These are phyloP conservation scores for Solanum hybrid DNA, from an alignment of 305 asterid species.

Conservation along the genomic window DNA sequence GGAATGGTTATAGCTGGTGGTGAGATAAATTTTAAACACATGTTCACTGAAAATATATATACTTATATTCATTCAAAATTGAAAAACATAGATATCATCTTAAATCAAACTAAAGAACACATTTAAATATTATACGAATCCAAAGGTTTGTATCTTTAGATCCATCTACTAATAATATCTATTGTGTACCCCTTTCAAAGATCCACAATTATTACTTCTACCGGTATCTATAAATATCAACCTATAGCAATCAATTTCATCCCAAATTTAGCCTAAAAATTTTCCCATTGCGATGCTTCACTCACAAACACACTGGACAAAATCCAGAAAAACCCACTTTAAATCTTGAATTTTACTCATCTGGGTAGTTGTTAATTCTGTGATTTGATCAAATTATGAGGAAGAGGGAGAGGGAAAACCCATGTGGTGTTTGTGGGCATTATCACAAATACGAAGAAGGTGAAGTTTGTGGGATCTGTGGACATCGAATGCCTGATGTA, in stretches of 20 bases:
- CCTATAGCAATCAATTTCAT: neutral
- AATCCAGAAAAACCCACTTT: neutral
- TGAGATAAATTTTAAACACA: no score
- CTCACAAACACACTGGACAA: neutral
- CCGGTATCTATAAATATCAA: neutral
- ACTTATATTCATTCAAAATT: no score
- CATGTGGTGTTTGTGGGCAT: constrained; percentile 83
- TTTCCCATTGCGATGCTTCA: neutral
- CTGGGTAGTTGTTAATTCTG: neutral
- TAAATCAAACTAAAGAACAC: no score
- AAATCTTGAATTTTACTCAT: neutral
- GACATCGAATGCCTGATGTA: constrained; percentile 62
- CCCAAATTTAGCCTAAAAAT: neutral
- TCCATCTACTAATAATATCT: neutral
- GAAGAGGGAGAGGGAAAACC: constrained; percentile 84
- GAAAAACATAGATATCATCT: no score
- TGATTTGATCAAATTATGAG: constrained; percentile 29
- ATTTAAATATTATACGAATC: no score
- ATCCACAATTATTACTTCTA: neutral
- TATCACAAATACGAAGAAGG: constrained; percentile 93
- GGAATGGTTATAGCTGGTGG: no score
- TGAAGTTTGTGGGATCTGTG: constrained; percentile 79
- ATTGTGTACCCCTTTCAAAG: neutral
- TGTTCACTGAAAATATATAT: no score
- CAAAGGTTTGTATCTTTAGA: no score